Evolutionary conservation across 2,329 filamentous ascomycete genomes (phyloP).

Genomic region (Pseudogymnoascus sp.): DNA sequence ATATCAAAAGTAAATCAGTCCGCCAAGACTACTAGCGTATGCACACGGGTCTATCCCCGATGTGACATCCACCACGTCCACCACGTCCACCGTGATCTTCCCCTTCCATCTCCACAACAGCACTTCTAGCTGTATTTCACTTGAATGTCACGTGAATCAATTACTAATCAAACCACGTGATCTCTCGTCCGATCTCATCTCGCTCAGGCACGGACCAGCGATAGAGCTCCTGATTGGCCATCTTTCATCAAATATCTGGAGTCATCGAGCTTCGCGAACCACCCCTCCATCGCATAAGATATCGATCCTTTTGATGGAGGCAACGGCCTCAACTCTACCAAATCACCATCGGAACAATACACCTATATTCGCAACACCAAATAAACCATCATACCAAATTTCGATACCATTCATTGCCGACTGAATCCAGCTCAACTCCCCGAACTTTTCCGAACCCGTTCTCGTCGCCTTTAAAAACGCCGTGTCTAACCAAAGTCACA

Average conservation of each 20-base stretch:
- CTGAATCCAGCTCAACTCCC: slow-evolving; percentile 32
- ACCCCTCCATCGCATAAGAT: neutral
- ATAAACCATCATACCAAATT: neutral
- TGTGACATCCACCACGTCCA: too few relatives aligned
- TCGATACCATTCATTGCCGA: slow-evolving; percentile 14
- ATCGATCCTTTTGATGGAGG: neutral
- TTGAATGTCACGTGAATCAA: neutral
- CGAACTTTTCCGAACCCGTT: slow-evolving; percentile 18
- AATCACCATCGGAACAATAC: neutral
- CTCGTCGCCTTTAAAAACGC: slow-evolving; percentile 77
- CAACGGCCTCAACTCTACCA: neutral
- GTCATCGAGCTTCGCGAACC: slow-evolving; percentile 6
- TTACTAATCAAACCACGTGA: neutral
- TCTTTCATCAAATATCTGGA: slow-evolving; percentile 1
- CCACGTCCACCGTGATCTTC: neutral
- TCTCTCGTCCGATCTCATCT: neutral
- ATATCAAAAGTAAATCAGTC: neutral
- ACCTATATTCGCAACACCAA: neutral
- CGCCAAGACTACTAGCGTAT: neutral
- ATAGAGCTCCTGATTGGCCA: neutral
- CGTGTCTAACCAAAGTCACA: slow-evolving; percentile 79
- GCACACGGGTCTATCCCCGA: neutral
- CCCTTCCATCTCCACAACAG: neutral
- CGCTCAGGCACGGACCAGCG: neutral
- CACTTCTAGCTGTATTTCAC: neutral